Conservation (phyloP, 2,329 filamentous ascomycete genomes). For the Meredithiella fracta region DNA sequence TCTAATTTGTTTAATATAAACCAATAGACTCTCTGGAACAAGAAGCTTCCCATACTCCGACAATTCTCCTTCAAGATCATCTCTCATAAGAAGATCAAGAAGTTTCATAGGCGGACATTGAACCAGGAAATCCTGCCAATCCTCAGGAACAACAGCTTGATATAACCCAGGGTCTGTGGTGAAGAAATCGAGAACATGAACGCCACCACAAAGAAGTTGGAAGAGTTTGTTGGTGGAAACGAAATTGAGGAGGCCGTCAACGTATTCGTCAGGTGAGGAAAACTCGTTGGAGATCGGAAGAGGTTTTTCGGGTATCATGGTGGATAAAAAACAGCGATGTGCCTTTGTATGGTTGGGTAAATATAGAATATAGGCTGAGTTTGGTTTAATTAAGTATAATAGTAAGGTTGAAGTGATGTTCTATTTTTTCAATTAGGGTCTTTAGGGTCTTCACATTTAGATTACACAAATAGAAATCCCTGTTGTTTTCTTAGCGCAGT, state of each 20-base stretch:
- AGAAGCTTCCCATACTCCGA: conserved; percentile 16
- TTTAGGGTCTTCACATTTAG: background rate
- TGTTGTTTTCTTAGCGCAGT: too few relatives aligned
- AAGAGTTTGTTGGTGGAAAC: conserved; percentile 58
- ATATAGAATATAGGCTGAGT: too few relatives aligned
- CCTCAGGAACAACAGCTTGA: conserved; percentile 52
- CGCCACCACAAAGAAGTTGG: conserved; percentile 83
- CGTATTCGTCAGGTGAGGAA: conserved; percentile 55
- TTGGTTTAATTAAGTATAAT: background rate
- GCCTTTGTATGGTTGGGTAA: background rate
- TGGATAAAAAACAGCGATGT: conserved; percentile 1
- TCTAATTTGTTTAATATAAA: conserved; percentile 58
- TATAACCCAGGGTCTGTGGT: conserved; percentile 74
- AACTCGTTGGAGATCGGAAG: conserved; percentile 61
- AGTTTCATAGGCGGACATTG: conserved; percentile 55
- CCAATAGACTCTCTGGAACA: conserved; percentile 42
- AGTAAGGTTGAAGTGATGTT: background rate
- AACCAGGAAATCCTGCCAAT: conserved; percentile 71
- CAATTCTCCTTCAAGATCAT: conserved; percentile 39
- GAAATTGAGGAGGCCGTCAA: conserved; percentile 62
- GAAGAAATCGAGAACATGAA: conserved; percentile 94
- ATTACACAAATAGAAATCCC: too few relatives aligned
- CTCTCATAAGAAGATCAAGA: conserved; percentile 64
- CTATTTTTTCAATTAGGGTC: background rate
- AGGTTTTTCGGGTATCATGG: conserved; percentile 33